Conservation (phyloP, 352 stramenopile species). For the Halophytophthora batemanensis region DNA sequence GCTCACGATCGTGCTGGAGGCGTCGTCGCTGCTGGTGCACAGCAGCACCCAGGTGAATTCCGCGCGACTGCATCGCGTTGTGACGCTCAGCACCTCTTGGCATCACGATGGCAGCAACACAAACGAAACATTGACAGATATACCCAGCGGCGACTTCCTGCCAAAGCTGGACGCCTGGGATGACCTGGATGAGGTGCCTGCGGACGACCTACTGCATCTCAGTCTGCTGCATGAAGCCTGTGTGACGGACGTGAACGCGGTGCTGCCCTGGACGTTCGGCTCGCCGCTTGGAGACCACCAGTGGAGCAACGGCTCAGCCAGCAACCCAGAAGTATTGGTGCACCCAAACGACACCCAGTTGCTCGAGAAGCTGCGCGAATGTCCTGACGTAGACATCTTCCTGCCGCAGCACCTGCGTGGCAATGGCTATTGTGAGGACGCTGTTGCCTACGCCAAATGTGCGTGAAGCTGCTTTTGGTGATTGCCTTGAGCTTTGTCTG, state of each 20-base stretch:
- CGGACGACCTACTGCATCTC: constrained; percentile 19
- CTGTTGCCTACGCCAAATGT: constrained; percentile 44
- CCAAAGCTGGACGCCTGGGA: neutral
- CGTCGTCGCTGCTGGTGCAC: constrained; percentile 1
- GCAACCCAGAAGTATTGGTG: constrained; percentile 10
- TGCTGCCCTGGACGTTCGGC: constrained; percentile 22
- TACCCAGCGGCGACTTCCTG: no score
- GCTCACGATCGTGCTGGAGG: constrained; percentile 8
- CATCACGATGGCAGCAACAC: no score
- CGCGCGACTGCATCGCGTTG: no score
- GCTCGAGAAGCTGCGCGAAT: constrained; percentile 33
- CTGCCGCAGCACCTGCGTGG: constrained; percentile 31
- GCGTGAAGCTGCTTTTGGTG: neutral
- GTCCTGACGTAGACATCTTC: constrained; percentile 46
- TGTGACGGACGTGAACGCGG: constrained; percentile 13
- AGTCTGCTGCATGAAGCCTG: constrained; percentile 21
- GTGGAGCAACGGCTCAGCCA: neutral
- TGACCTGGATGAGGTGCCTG: neutral
- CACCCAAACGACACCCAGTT: constrained; percentile 23
- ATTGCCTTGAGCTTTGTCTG: neutral
- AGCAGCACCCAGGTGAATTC: no score
- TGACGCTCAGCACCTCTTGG: no score
- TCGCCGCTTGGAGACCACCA: neutral
- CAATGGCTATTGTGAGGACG: constrained; percentile 59
- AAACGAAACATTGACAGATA: no score